Evolutionary conservation across 2,329 filamentous ascomycete genomes (phyloP).

Genomic region (Neophaeococcomyces aloes): DNA sequence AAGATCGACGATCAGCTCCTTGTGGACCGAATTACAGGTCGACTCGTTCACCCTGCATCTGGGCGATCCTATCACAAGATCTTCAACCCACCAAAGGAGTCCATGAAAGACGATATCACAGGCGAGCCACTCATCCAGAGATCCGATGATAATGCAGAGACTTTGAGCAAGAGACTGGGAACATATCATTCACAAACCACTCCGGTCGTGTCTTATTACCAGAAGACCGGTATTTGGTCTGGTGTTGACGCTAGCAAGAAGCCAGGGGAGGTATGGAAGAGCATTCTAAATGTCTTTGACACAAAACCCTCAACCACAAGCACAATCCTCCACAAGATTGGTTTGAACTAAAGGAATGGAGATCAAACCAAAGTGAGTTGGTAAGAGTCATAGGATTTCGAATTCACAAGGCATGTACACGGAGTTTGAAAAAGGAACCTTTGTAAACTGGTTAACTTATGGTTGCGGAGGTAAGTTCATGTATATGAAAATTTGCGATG

Average conservation of each 20-base stretch:
- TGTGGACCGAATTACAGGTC: conserved; percentile 91
- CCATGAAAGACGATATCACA: conserved; percentile 93
- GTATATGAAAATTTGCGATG: neutral
- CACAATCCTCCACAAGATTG: conserved; percentile 44
- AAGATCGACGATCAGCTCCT: conserved; percentile 92
- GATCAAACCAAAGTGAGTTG: neutral
- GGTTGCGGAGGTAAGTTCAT: neutral
- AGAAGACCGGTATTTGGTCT: conserved; percentile 94
- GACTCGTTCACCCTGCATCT: conserved; percentile 87
- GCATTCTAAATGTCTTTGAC: conserved; percentile 71
- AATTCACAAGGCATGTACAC: no score
- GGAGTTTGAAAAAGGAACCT: conserved; percentile 1
- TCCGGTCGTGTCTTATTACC: conserved; percentile 92
- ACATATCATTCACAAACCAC: conserved; percentile 93
- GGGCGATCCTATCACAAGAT: conserved; percentile 96
- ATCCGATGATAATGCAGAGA: conserved; percentile 92
- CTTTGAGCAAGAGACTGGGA: conserved; percentile 82
- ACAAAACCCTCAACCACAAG: conserved; percentile 38
- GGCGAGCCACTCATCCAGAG: conserved; percentile 94
- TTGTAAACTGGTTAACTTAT: no score
- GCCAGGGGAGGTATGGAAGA: conserved; percentile 92
- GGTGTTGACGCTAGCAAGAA: conserved; percentile 92
- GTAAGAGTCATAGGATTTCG: neutral
- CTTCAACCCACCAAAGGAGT: conserved; percentile 92
- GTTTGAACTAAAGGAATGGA: conserved; percentile 27